Evolutionary conservation across 345 rosid genomes (phyloP).

Genomic region (Tarenaya hassleriana): DNA sequence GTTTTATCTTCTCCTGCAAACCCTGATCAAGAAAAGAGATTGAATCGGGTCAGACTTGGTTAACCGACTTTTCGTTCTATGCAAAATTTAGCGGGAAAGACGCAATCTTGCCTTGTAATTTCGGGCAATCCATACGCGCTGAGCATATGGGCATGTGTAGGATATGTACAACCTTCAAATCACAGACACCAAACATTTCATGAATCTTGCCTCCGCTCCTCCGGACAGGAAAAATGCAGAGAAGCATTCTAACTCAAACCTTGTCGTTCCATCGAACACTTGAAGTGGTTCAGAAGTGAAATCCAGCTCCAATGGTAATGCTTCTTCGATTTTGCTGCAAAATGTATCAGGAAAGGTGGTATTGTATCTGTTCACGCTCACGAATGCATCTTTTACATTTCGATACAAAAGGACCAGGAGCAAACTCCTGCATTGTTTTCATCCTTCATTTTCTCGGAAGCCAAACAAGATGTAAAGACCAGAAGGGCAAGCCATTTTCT

Average conservation of each 20-base stretch:
- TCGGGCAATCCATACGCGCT: slow-evolving; percentile 91
- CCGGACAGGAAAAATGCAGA: neutral
- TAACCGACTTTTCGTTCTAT: neutral
- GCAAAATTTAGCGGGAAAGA: neutral
- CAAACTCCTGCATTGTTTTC: too few species aligned
- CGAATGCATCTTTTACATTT: too few species aligned
- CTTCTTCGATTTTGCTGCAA: slow-evolving; percentile 37
- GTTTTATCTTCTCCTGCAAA: slow-evolving; percentile 56
- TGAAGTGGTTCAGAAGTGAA: slow-evolving; percentile 62
- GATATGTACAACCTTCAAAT: slow-evolving; percentile 55
- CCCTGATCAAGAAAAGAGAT: slow-evolving; percentile 42
- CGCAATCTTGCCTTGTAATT: slow-evolving; percentile 52
- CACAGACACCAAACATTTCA: neutral
- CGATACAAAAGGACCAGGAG: too few species aligned
- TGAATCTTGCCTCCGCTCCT: neutral
- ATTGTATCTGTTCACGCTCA: too few species aligned
- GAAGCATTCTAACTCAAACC: slow-evolving; percentile 29
- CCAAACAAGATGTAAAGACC: too few species aligned
- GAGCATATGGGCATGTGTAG: slow-evolving; percentile 70
- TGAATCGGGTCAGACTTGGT: neutral
- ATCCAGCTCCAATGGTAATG: slow-evolving; percentile 54
- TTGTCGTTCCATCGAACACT: slow-evolving; percentile 71
- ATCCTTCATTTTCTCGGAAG: too few species aligned
- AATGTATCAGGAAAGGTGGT: neutral
- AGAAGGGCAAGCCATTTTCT: too few species aligned